These are phyloP conservation scores for Cutaneotrichosporon dermatis DNA, from an alignment of 1,284 basidiomycete species.

Conservation along the genomic window DNA sequence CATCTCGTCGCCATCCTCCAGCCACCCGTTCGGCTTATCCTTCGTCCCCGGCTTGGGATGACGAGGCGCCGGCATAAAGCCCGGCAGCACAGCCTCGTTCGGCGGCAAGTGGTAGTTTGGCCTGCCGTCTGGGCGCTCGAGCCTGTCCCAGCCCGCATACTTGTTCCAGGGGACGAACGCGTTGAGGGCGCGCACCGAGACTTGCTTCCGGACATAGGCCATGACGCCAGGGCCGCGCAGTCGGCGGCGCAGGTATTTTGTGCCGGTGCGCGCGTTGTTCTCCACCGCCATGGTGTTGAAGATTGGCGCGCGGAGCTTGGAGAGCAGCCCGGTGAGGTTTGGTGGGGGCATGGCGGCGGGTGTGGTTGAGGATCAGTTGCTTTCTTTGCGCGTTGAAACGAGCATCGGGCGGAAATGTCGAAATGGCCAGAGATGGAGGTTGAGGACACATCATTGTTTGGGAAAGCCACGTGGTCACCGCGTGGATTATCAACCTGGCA, in stretches of 20 bases:
- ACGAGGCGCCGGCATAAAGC: slow-evolving; percentile 30
- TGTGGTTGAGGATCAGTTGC: background rate
- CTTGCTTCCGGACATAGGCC: slow-evolving; percentile 57
- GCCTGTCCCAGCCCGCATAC: slow-evolving; percentile 31
- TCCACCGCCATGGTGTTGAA: slow-evolving; percentile 85
- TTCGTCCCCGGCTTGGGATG: slow-evolving; percentile 21
- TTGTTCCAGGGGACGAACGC: slow-evolving; percentile 20
- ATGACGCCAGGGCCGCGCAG: slow-evolving; percentile 73
- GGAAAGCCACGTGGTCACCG: background rate
- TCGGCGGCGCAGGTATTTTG: slow-evolving; percentile 72
- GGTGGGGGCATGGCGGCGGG: slow-evolving; percentile 14
- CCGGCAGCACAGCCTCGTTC: slow-evolving; percentile 19
- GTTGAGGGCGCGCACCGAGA: slow-evolving; percentile 19
- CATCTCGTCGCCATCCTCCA: slow-evolving; percentile 33
- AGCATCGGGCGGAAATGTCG: background rate
- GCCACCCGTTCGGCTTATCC: slow-evolving; percentile 28
- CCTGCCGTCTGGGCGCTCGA: slow-evolving; percentile 16
- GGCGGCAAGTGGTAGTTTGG: slow-evolving; percentile 8
- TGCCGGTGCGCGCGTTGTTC: slow-evolving; percentile 66
- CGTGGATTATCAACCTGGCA: background rate
- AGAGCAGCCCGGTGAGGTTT: slow-evolving; percentile 30
- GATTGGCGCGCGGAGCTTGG: slow-evolving; percentile 51
- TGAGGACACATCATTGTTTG: background rate
- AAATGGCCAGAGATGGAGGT: background rate
- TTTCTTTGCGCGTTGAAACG: background rate